A percentile compares a stretch with the other conserved stretches of the same genome.
Conservation (phyloP, 208 protist genomes). For the Leishmania tarentolae region DNA sequence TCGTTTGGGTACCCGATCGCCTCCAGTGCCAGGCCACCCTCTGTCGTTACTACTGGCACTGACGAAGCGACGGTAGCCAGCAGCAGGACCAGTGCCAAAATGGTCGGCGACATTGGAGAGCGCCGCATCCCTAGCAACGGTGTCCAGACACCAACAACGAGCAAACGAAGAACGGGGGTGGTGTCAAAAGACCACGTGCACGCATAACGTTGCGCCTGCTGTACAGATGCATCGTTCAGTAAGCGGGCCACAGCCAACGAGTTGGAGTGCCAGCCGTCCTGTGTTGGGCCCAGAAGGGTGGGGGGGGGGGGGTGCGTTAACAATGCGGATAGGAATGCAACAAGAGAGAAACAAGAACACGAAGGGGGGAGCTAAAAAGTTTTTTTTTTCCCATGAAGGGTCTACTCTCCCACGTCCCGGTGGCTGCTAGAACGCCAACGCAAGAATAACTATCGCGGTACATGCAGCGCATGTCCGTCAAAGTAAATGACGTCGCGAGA, state of each 20-base stretch:
- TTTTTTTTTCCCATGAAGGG: background rate
- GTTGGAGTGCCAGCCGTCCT: background rate
- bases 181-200: too few relatives aligned
- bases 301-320: background rate
- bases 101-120: background rate
- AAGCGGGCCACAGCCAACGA: background rate
- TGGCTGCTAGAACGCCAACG: background rate
- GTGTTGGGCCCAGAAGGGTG: background rate
- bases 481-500: background rate
- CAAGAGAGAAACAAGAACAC: background rate
- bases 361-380: background rate
- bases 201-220: background rate
- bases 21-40: constrained; percentile 19
- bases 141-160: background rate
- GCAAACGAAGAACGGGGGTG: background rate
- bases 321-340: background rate
- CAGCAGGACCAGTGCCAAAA: background rate
- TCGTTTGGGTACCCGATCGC: constrained; percentile 35
- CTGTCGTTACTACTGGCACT: constrained; percentile 15
- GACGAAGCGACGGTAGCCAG: background rate
- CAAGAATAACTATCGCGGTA: background rate
- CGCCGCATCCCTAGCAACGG: background rate
- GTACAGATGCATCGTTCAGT: background rate
- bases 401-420: background rate
- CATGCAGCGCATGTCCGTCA: background rate